These are phyloP conservation scores for Cenchrus purpureus DNA, from an alignment of 176 grass and related monocot genomes.

Conservation along the genomic window DNA sequence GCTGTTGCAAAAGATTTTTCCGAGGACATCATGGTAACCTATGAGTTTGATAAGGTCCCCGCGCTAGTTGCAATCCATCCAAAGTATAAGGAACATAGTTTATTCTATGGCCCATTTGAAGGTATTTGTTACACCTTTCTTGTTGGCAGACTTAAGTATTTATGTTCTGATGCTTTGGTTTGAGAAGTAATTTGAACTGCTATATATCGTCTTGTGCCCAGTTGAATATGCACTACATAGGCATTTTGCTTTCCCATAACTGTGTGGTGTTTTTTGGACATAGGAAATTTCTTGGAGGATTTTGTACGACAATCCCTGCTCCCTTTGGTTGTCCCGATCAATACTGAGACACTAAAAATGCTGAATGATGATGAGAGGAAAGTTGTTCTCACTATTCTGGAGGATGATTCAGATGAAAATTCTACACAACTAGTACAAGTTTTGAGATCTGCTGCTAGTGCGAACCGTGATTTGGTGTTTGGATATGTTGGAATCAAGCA, in stretches of 20 bases:
- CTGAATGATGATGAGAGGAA: slow-evolving; percentile 80
- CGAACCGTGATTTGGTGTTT: slow-evolving; percentile 92
- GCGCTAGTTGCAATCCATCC: slow-evolving; percentile 77
- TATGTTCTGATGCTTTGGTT: neutral
- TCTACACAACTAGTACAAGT: slow-evolving; percentile 71
- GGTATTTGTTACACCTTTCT: slow-evolving; percentile 51
- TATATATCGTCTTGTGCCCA: neutral
- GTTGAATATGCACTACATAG: neutral
- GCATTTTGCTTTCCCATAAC: neutral
- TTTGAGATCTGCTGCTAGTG: slow-evolving; percentile 87
- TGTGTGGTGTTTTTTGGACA: slow-evolving; percentile 21
- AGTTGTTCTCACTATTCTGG: slow-evolving; percentile 86
- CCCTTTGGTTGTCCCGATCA: slow-evolving; percentile 87
- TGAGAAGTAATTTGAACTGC: neutral
- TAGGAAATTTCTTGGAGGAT: slow-evolving; percentile 90
- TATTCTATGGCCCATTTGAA: slow-evolving; percentile 98
- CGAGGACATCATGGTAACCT: slow-evolving; percentile 70
- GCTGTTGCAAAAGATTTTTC: slow-evolving; percentile 88
- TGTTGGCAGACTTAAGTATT: slow-evolving; percentile 5
- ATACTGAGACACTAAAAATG: slow-evolving; percentile 88
- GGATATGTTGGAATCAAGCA: slow-evolving; percentile 89
- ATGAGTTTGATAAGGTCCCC: slow-evolving; percentile 87
- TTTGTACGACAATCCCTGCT: slow-evolving; percentile 84
- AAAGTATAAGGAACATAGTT: slow-evolving; percentile 78
- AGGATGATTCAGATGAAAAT: slow-evolving; percentile 76